These are phyloP conservation scores for Saccharomycopsis sp. DNA, from an alignment of 805 yeast genomes.

Conservation along the genomic window DNA sequence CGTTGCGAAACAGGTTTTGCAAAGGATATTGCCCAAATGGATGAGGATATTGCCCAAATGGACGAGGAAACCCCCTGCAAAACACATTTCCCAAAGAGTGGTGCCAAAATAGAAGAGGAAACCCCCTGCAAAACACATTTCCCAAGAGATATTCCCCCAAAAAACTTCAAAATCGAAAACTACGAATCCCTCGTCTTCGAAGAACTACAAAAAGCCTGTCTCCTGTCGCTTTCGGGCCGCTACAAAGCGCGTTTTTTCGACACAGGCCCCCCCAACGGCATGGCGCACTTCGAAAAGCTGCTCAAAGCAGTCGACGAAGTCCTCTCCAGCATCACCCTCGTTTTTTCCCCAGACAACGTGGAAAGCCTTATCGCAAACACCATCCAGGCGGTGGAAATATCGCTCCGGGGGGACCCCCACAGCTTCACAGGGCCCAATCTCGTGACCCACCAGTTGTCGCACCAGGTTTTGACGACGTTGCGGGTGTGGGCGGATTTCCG, in stretches of 20 bases:
- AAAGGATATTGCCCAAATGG: no score
- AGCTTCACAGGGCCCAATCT: conserved; percentile 21
- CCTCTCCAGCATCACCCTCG: conserved; percentile 12
- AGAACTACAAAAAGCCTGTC: conserved; percentile 3
- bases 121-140: no score
- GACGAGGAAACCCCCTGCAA: no score
- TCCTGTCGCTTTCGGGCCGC: conserved; percentile 1
- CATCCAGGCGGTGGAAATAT: conserved; percentile 58
- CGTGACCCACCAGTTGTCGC: conserved; percentile 51
- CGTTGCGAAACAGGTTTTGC: no score
- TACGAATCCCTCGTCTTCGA: conserved; percentile 9
- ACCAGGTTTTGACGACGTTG: conserved; percentile 53
- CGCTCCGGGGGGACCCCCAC: conserved; percentile 43
- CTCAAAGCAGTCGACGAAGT: conserved; percentile 21
- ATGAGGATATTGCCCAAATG: no score
- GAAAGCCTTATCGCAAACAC: conserved; percentile 42
- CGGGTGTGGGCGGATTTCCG: conserved; percentile 40
- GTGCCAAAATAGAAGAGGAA: no score
- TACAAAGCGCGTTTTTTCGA: no score
- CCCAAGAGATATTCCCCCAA: no score
- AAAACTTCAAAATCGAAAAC: no score
- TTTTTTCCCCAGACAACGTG: conserved; percentile 23
- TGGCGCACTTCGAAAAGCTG: conserved; percentile 2
- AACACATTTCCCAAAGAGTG: no score
- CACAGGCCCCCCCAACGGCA: conserved; percentile 5